Percentiles rank a stretch among this genome's conserved stretches.
Evolutionary conservation across 495 filamentous ascomycete species (phyloP).

Genomic region (Platismatia glauca): DNA sequence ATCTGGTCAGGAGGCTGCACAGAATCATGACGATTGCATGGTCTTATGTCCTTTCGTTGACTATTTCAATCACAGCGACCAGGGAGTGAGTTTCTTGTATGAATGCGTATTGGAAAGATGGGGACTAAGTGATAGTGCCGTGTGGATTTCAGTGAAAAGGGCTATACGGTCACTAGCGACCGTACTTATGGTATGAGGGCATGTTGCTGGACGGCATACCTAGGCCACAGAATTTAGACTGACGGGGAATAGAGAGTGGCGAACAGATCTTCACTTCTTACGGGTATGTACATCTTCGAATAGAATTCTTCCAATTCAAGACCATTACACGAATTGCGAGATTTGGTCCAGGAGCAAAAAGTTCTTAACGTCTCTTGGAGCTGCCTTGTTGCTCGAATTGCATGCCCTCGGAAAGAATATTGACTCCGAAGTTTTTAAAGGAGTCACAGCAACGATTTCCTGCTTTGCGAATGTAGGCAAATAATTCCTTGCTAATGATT

Average conservation of each 20-base stretch:
- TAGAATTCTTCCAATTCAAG: neutral
- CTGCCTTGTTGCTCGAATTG: neutral
- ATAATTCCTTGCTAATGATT: neutral
- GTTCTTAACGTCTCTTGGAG: neutral
- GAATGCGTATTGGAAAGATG: neutral
- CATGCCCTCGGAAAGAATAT: neutral
- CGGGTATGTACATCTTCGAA: conserved; percentile 32
- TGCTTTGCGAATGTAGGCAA: conserved; percentile 61
- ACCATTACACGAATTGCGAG: neutral
- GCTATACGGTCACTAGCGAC: conserved; percentile 53
- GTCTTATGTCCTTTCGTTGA: conserved; percentile 78
- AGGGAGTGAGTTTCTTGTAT: conserved; percentile 29
- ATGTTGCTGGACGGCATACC: neutral
- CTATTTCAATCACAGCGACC: conserved; percentile 73
- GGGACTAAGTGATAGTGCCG: conserved; percentile 40
- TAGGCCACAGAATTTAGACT: neutral
- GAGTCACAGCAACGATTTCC: conserved; percentile 67
- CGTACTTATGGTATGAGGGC: conserved; percentile 44
- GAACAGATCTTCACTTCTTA: conserved; percentile 78
- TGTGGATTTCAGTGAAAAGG: conserved; percentile 47
- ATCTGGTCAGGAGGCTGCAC: conserved; percentile 40
- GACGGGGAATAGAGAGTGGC: conserved; percentile 33
- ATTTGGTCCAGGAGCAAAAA: neutral
- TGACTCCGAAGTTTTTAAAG: neutral
- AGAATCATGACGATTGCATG: conserved; percentile 60